phyloP scores from a whole-genome alignment of 768 basidiomycete species.

The Tephrocybe sp. region DNA sequence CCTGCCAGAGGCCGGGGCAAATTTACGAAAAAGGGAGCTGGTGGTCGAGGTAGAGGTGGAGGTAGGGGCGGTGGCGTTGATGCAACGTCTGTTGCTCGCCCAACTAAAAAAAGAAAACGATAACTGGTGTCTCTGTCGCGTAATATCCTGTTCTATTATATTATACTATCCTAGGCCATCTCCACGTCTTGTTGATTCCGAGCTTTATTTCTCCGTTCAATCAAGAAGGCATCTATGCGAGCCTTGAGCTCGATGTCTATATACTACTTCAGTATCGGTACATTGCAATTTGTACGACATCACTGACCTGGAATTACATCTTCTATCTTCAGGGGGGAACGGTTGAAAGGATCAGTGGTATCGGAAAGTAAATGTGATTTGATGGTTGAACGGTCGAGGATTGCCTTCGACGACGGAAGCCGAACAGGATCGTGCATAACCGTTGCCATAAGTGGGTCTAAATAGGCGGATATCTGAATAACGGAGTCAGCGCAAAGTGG shows the following conservation, averaged over 20 bases:
- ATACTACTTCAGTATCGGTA: constrained; percentile 2
- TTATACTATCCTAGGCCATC: constrained; percentile 12
- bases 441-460: constrained; percentile 88
- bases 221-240: constrained; percentile 71
- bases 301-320: constrained; percentile 74
- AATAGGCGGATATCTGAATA: not conserved
- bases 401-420: constrained; percentile 76
- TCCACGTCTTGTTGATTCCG: constrained; percentile 15
- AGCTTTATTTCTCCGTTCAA: constrained; percentile 50
- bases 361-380: constrained; percentile 94
- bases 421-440: constrained; percentile 96
- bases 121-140: no score
- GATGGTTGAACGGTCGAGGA: constrained; percentile 90
- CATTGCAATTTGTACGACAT: constrained; percentile 9
- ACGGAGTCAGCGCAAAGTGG: not conserved
- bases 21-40: constrained; percentile 26
- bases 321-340: constrained; percentile 74
- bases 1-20: constrained; percentile 35
- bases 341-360: constrained; percentile 93
- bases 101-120: constrained; percentile 48
- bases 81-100: constrained; percentile 30
- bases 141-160: not conserved
- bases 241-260: constrained; percentile 70
- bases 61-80: constrained; percentile 23
- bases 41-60: constrained; percentile 15